Percentiles rank a stretch among this genome's conserved stretches.
Conservation (phyloP, 306 rosid species). For the Prunus padus region DNA sequence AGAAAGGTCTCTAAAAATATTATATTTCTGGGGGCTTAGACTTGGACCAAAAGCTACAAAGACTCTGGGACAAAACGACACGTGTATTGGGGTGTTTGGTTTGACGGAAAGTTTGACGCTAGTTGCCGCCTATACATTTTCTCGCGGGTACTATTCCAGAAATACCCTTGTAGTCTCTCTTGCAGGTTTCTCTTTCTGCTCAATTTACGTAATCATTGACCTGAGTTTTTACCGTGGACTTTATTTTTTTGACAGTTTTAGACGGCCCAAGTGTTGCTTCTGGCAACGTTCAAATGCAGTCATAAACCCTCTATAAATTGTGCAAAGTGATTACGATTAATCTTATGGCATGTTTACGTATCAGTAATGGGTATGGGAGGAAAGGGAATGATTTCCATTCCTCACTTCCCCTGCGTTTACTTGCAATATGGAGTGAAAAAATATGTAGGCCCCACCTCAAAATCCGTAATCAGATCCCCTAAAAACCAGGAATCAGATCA, state of each 20-base stretch:
- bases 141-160: slow-evolving; percentile 16
- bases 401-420: too few species aligned
- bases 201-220: neutral
- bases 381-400: too few species aligned
- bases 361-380: too few species aligned
- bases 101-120: slow-evolving; percentile 43
- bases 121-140: slow-evolving; percentile 14
- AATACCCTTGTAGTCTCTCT: slow-evolving; percentile 3
- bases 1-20: neutral
- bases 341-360: too few species aligned
- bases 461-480: too few species aligned
- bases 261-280: neutral
- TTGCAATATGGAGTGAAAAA: too few species aligned
- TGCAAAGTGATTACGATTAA: neutral
- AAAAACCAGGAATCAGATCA: too few species aligned
- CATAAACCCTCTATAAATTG: neutral
- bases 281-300: neutral
- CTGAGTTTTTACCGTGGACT: neutral
- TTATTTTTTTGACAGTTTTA: neutral
- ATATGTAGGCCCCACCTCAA: too few species aligned
- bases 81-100: slow-evolving; percentile 15
- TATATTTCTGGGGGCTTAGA: neutral
- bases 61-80: neutral
- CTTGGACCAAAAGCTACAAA: neutral
- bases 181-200: neutral